Evolutionary conservation across 352 stramenopile species (phyloP), one percentile per base, ranked within the genome.

Genomic region (Globisporangium rhizosaccharum): DNA sequence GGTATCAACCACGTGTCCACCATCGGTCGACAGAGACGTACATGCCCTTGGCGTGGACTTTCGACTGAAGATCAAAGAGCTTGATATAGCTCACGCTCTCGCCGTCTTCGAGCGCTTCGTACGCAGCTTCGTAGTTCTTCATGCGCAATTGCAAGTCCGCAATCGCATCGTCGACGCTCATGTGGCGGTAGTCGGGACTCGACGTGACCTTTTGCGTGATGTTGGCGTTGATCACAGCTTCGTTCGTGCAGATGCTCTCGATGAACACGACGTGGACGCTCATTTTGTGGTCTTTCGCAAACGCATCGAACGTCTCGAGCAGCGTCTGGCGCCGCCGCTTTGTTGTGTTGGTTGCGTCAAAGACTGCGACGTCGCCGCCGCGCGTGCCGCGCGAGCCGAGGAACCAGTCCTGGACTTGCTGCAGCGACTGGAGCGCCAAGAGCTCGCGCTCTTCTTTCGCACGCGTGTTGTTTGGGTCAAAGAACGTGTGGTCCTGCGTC

Each of bases 191-290:
- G 67, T 97, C 89, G 3, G 89, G 89, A 51, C 76, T 90, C 42
- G 67, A 80, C 50, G 73, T 70, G 28, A 93, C 67, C 53, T 90
- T 91, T 53, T 92, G 82, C 46, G 75, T 76, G 45, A 96, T 90
- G 56, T 92, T 94, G 33, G 78, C 78, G 26, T 85, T 79, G 56
- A 95, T 89, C 65, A 97, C 87, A 2, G 87, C 84, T 55, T 97
- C 88, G 62, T 95, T 91, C 56, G 94, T 94, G 71, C 90, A 97
- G 57, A 98, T 95, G 44, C 76, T 93, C 67, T 98, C 94, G 15
- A 98, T 72, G 69, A 98, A 97, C 49, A 98, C 88, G 26, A 97
- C 79, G 69, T 91, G 84, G 33, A 93, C 81, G 55, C 76, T 91
- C 48, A 84, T 87, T 51, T 89, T 77, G 61, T 91, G 55, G 11